A percentile compares a stretch with the other conserved stretches of the same genome.
phyloP scores from a whole-genome alignment of 2,329 filamentous ascomycete genomes.

The Lasiodiplodia gonubiensis region DNA sequence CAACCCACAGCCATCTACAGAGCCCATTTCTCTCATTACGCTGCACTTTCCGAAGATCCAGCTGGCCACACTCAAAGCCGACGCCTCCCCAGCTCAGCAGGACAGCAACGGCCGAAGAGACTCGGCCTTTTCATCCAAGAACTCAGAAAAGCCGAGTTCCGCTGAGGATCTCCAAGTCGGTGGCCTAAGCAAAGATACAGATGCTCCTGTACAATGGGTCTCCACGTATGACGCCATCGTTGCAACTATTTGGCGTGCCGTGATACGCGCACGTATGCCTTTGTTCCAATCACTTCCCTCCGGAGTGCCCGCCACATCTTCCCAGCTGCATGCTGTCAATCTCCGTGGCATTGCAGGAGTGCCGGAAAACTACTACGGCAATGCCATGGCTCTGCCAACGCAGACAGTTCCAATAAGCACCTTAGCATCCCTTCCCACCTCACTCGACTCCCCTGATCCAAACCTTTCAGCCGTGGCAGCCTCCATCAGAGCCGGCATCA shows the following conservation, averaged over 20 bases:
- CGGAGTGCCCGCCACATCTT: slow-evolving; percentile 1
- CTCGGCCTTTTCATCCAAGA: slow-evolving; percentile 18
- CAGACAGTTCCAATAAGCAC: slow-evolving; percentile 30
- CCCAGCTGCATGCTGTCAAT: slow-evolving; percentile 35
- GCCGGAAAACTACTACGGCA: slow-evolving; percentile 34
- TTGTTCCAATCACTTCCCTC: slow-evolving; percentile 6
- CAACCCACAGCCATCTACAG: neutral
- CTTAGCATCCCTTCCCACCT: slow-evolving; percentile 23
- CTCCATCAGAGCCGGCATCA: slow-evolving; percentile 35
- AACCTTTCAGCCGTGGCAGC: slow-evolving; percentile 30
- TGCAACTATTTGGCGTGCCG: slow-evolving; percentile 35
- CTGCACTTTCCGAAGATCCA: neutral
- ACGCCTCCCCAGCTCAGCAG: slow-evolving; percentile 31
- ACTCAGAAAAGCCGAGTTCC: slow-evolving; percentile 34
- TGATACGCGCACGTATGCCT: slow-evolving; percentile 33
- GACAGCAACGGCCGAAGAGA: neutral
- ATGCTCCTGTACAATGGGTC: slow-evolving; percentile 27
- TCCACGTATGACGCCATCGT: slow-evolving; percentile 39
- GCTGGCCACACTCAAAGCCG: slow-evolving; percentile 30
- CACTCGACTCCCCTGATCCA: slow-evolving; percentile 24
- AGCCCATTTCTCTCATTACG: neutral
- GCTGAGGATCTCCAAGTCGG: slow-evolving; percentile 30
- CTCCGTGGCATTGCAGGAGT: slow-evolving; percentile 32
- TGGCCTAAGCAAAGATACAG: slow-evolving; percentile 31
- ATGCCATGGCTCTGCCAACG: slow-evolving; percentile 32